Conservation (phyloP, 164 flowering plant species). For the Macadamia integrifolia region DNA sequence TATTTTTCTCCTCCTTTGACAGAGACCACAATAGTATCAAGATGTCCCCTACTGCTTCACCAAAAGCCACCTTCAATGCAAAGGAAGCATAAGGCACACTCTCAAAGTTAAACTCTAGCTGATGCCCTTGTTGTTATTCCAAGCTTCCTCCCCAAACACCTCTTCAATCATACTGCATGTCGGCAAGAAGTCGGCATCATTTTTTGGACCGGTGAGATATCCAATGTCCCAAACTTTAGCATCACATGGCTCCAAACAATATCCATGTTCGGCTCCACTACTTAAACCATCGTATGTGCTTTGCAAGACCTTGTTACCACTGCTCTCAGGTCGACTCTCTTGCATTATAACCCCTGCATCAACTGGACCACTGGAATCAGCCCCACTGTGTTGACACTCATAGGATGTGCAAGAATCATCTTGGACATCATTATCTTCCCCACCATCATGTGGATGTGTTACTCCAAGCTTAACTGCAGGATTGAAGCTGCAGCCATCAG, state of each 20-base stretch:
- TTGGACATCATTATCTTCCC: slow-evolving; percentile 30
- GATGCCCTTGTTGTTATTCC: slow-evolving; percentile 25
- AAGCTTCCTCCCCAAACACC: slow-evolving; percentile 52
- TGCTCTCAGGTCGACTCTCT: slow-evolving; percentile 17
- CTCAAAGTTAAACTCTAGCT: slow-evolving; percentile 6
- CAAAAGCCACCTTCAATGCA: background rate
- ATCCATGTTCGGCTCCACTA: slow-evolving; percentile 20
- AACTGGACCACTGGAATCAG: slow-evolving; percentile 6
- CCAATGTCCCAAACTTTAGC: slow-evolving; percentile 45
- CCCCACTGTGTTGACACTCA: slow-evolving; percentile 18
- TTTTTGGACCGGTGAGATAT: slow-evolving; percentile 23
- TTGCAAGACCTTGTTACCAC: slow-evolving; percentile 16
- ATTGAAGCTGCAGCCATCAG: background rate
- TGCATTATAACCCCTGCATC: slow-evolving; percentile 20
- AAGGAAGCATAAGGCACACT: background rate
- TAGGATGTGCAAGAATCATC: slow-evolving; percentile 43
- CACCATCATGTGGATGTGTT: slow-evolving; percentile 10
- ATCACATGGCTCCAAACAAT: slow-evolving; percentile 35
- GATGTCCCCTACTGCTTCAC: background rate
- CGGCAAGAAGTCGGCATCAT: slow-evolving; percentile 45
- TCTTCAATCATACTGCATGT: slow-evolving; percentile 61
- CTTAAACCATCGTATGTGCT: slow-evolving; percentile 15
- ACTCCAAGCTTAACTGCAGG: background rate
- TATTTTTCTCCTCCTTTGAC: background rate
- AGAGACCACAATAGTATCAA: background rate